Evolutionary conservation across 805 yeast genomes (phyloP).

Genomic region (Jamesozyma piceae): DNA sequence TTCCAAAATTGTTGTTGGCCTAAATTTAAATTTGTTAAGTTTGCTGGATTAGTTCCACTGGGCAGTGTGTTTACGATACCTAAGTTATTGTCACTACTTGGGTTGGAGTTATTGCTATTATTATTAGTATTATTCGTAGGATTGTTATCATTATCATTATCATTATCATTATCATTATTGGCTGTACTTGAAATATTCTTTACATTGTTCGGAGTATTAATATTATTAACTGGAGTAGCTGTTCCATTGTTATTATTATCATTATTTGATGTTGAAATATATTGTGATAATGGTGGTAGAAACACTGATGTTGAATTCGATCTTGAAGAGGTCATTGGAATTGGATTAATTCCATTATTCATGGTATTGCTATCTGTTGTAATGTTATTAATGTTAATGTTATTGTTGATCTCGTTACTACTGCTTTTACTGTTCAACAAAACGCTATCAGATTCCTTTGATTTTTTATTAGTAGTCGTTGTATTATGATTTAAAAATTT

Average conservation of each 20-base stretch:
- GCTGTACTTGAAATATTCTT: neutral
- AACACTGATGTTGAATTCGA: constrained; percentile 13
- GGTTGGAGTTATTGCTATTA: neutral
- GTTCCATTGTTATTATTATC: neutral
- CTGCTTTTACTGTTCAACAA: neutral
- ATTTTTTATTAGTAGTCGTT: constrained; percentile 14
- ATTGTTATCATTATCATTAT: neutral
- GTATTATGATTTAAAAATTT: constrained; percentile 33
- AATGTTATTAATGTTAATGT: no score
- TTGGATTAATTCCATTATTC: neutral
- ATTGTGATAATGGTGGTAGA: constrained; percentile 29
- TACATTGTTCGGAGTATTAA: neutral
- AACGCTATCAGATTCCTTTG: neutral
- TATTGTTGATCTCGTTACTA: neutral
- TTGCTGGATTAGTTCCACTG: neutral
- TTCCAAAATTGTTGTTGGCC: constrained; percentile 31
- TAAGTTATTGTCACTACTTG: neutral
- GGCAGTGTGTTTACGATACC: neutral
- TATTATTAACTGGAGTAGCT: neutral
- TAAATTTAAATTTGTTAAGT: constrained; percentile 5
- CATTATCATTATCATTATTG: neutral
- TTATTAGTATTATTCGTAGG: neutral
- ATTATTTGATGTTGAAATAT: constrained; percentile 12
- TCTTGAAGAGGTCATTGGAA: constrained; percentile 12
- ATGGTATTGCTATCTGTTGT: neutral